Conservation (phyloP, 2,329 filamentous ascomycete genomes). For the Exophiala bonariae region DNA sequence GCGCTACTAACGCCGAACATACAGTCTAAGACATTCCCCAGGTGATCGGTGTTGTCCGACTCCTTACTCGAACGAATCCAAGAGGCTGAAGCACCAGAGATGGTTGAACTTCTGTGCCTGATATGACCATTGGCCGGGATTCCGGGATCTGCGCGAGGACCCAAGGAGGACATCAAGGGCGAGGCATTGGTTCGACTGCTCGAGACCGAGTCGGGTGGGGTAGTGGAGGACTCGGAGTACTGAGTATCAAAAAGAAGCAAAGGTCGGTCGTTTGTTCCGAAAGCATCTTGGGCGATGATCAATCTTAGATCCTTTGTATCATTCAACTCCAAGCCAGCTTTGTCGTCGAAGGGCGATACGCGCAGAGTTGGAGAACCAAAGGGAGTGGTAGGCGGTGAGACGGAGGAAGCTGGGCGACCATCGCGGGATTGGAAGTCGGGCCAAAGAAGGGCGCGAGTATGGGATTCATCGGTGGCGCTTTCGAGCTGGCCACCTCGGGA, state of each 20-base stretch:
- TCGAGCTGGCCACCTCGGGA: conserved; percentile 31
- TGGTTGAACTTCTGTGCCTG: conserved; percentile 46
- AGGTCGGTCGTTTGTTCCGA: conserved; percentile 47
- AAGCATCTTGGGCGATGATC: conserved; percentile 49
- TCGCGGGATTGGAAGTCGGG: conserved; percentile 44
- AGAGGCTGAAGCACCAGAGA: conserved; percentile 38
- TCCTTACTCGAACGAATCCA: conserved; percentile 35
- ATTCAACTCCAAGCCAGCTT: conserved; percentile 47
- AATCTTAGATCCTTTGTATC: conserved; percentile 46
- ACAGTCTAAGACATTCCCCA: conserved; percentile 55
- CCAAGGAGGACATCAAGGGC: conserved; percentile 27
- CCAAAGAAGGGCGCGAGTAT: conserved; percentile 49
- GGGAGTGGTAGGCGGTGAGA: conserved; percentile 39
- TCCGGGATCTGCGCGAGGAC: conserved; percentile 34
- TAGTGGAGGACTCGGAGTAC: conserved; percentile 16
- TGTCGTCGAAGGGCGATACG: conserved; percentile 47
- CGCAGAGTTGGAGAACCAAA: conserved; percentile 40
- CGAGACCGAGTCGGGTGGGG: conserved; percentile 4
- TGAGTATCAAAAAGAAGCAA: conserved; percentile 48
- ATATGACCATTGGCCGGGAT: conserved; percentile 41
- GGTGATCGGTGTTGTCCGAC: conserved; percentile 46
- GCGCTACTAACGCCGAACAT: conserved; percentile 62
- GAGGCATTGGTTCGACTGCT: conserved; percentile 4
- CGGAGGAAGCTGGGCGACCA: conserved; percentile 38
- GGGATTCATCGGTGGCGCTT: conserved; percentile 50